These are phyloP conservation scores for Termitomyces sp. DNA, from an alignment of 768 basidiomycete genomes.

Conservation along the genomic window DNA sequence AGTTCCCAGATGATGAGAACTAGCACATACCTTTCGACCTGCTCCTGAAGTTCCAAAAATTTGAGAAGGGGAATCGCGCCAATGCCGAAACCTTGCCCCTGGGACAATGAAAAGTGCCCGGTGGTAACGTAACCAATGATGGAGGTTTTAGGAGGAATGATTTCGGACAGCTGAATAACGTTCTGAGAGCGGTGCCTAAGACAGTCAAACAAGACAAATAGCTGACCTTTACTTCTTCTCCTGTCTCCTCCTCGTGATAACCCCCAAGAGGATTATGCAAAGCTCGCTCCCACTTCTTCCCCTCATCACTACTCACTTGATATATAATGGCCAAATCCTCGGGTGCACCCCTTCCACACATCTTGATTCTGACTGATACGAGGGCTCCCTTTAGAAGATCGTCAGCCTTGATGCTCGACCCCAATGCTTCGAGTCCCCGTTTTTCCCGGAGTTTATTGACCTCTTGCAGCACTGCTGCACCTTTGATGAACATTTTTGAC, in stretches of 20 bases:
- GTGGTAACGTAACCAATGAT: constrained; percentile 83
- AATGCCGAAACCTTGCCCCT: constrained; percentile 74
- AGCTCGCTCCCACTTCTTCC: constrained; percentile 39
- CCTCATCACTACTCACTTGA: constrained; percentile 48
- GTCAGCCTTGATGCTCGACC: constrained; percentile 25
- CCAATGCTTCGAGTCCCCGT: constrained; percentile 40
- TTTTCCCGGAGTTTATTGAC: constrained; percentile 58
- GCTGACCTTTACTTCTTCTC: constrained; percentile 24
- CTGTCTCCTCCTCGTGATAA: constrained; percentile 19
- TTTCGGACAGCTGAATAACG: constrained; percentile 37
- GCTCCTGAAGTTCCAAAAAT: constrained; percentile 47
- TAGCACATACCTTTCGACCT: constrained; percentile 29
- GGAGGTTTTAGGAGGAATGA: constrained; percentile 31
- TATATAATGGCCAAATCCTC: constrained; percentile 75
- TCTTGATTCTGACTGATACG: constrained; percentile 57
- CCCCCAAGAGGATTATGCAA: constrained; percentile 12
- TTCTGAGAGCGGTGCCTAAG: background rate
- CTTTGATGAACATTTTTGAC: constrained; percentile 32
- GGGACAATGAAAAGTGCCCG: constrained; percentile 75
- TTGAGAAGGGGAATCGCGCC: constrained; percentile 61
- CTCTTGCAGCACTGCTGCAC: constrained; percentile 41
- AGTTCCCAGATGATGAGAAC: background rate
- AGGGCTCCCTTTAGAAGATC: constrained; percentile 57
- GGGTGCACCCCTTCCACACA: constrained; percentile 66
- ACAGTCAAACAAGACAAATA: background rate